Conservation (phyloP, 306 rosid species). For the Cyclanthera cordifolia region DNA sequence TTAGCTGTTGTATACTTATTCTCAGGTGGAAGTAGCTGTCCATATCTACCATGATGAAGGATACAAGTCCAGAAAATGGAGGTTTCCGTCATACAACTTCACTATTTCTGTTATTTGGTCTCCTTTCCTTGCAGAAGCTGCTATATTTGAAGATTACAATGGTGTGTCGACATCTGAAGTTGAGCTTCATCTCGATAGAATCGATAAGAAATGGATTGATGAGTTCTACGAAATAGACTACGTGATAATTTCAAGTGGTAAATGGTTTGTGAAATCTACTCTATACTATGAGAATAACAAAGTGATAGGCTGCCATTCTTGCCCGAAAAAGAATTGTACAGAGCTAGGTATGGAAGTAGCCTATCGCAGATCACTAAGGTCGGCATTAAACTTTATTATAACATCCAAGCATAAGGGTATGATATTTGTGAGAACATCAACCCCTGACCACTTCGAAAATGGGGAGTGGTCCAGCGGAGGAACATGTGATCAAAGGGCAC, state of each 20-base stretch:
- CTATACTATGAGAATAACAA: constrained; percentile 62
- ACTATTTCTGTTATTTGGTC: constrained; percentile 59
- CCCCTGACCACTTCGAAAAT: constrained; percentile 88
- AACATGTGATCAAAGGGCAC: constrained; percentile 50
- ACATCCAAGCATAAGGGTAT: constrained; percentile 65
- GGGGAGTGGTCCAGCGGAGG: constrained; percentile 97
- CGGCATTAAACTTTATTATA: constrained; percentile 45
- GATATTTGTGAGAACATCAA: constrained; percentile 68
- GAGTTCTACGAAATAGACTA: constrained; percentile 43
- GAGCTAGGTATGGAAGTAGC: constrained; percentile 72
- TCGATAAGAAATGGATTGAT: constrained; percentile 56
- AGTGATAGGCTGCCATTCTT: constrained; percentile 70
- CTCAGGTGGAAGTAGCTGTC: constrained; percentile 59
- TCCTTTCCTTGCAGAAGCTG: constrained; percentile 79
- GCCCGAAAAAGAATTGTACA: constrained; percentile 52
- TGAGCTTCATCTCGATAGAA: constrained; percentile 60
- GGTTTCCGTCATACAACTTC: constrained; percentile 58
- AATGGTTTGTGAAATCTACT: constrained; percentile 88
- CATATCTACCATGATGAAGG: constrained; percentile 74
- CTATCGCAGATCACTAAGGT: constrained; percentile 58
- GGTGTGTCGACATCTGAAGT: constrained; percentile 89
- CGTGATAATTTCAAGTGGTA: constrained; percentile 78
- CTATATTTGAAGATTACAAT: constrained; percentile 70
- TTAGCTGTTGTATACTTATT: constrained; percentile 3
- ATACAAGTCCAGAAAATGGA: constrained; percentile 67